These are phyloP conservation scores for Mycena belliarum DNA, from an alignment of 768 basidiomycete species.

Conservation along the genomic window DNA sequence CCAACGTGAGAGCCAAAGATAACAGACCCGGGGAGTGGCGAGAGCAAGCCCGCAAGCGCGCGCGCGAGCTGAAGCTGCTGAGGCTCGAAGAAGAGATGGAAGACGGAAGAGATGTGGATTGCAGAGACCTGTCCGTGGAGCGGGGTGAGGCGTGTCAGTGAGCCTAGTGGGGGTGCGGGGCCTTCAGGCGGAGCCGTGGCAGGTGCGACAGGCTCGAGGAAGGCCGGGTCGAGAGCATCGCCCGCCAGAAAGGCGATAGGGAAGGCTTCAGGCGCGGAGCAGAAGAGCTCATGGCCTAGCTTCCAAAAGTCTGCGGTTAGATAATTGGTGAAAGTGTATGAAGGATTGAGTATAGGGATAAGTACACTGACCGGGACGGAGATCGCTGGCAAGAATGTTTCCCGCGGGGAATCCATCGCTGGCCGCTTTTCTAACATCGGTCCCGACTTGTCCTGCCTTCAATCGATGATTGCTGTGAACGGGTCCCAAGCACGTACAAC, in stretches of 20 bases:
- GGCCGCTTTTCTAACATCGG: slow-evolving; percentile 40
- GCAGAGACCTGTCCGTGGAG: slow-evolving; percentile 49
- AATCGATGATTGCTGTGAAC: not conserved
- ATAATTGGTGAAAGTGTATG: not conserved
- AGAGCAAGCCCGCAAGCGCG: slow-evolving; percentile 33
- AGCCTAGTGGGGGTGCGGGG: slow-evolving; percentile 25
- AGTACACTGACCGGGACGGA: slow-evolving; percentile 30
- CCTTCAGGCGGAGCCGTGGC: slow-evolving; percentile 21
- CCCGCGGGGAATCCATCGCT: slow-evolving; percentile 41
- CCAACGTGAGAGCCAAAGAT: slow-evolving; percentile 42
- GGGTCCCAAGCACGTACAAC: slow-evolving; percentile 31
- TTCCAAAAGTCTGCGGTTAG: slow-evolving; percentile 54
- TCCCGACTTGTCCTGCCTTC: slow-evolving; percentile 35
- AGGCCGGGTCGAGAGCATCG: slow-evolving; percentile 48
- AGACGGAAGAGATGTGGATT: slow-evolving; percentile 42
- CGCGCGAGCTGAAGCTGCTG: slow-evolving; percentile 32
- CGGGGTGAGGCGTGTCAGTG: slow-evolving; percentile 43
- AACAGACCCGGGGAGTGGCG: slow-evolving; percentile 34
- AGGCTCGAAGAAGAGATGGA: slow-evolving; percentile 39
- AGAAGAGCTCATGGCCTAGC: slow-evolving; percentile 63
- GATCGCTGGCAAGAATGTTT: slow-evolving; percentile 39
- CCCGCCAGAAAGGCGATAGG: slow-evolving; percentile 58
- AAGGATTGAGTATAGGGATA: too few species aligned
- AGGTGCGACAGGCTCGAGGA: slow-evolving; percentile 38
- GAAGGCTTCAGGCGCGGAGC: slow-evolving; percentile 50